These are phyloP conservation scores for Exophiala oligosperma DNA, from an alignment of 2,329 filamentous ascomycete species.

Conservation along the genomic window DNA sequence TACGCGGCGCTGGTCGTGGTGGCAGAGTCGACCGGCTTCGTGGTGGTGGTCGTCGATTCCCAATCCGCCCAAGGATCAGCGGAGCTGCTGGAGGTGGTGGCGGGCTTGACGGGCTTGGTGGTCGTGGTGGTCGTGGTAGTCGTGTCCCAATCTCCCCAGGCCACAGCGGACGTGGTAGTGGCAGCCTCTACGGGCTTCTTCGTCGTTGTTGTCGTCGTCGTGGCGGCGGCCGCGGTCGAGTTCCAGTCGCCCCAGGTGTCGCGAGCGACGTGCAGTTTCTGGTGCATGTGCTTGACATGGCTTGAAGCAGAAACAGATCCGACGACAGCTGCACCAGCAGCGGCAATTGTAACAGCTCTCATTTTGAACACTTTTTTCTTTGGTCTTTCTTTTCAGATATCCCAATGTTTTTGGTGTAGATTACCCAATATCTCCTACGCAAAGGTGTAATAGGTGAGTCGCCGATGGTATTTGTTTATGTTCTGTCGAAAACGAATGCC, in stretches of 20 bases:
- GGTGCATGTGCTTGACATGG: conserved; percentile 62
- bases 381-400: neutral
- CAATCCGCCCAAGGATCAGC: conserved; percentile 67
- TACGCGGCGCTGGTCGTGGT: conserved; percentile 61
- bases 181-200: conserved; percentile 62
- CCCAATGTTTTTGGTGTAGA: conserved; percentile 31
- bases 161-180: conserved; percentile 62
- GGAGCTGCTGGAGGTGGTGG: conserved; percentile 42
- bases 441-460: conserved; percentile 13
- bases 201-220: conserved; percentile 66
- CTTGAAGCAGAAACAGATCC: conserved; percentile 57
- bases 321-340: conserved; percentile 56
- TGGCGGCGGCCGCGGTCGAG: conserved; percentile 59
- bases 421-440: conserved; percentile 27
- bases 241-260: conserved; percentile 28
- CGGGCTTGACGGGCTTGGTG: conserved; percentile 41
- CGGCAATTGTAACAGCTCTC: conserved; percentile 70
- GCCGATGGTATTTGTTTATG: conserved; percentile 6
- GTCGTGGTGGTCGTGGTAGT: conserved; percentile 66
- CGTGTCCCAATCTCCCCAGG: conserved; percentile 62
- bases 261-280: conserved; percentile 33
- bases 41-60: conserved; percentile 32
- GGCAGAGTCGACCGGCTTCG: conserved; percentile 67
- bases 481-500: conserved; percentile 63
- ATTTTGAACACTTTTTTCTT: conserved; percentile 50